These are phyloP conservation scores for Colletotrichum agaves DNA, from an alignment of 2,329 filamentous ascomycete species.

Conservation along the genomic window DNA sequence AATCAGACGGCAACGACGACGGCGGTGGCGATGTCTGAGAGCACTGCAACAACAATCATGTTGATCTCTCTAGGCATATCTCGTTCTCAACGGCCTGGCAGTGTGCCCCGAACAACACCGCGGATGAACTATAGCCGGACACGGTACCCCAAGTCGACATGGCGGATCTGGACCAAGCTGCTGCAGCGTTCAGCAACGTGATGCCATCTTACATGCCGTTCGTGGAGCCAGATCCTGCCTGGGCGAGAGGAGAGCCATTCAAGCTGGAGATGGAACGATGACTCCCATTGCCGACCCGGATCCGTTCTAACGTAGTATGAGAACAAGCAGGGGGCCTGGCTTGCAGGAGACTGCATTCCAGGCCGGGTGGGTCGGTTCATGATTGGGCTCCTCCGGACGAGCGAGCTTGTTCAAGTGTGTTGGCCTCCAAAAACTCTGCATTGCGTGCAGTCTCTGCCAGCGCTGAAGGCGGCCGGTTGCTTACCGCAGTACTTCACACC, in stretches of 20 bases:
- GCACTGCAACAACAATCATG: conserved; percentile 4
- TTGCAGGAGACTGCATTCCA: conserved; percentile 44
- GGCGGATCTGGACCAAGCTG: conserved; percentile 5
- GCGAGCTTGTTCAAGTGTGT: conserved; percentile 38
- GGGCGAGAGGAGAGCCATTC: conserved; percentile 4
- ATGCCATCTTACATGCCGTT: conserved; percentile 34
- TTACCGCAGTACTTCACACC: too few species aligned
- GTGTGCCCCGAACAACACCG: neutral
- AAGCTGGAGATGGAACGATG: conserved; percentile 34
- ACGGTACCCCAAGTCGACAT: conserved; percentile 1
- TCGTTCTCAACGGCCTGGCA: neutral
- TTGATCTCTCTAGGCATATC: neutral
- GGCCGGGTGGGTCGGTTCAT: conserved; percentile 40
- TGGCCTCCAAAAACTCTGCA: conserved; percentile 35
- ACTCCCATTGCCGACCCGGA: conserved; percentile 40
- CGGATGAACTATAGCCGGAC: neutral
- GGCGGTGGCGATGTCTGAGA: conserved; percentile 4
- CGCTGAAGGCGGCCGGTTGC: conserved; percentile 6
- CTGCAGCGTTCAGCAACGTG: conserved; percentile 23
- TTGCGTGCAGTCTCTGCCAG: conserved; percentile 25
- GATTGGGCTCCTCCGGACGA: conserved; percentile 37
- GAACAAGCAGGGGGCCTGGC: conserved; percentile 35
- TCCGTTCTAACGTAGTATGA: conserved; percentile 43
- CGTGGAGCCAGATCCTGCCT: conserved; percentile 4
- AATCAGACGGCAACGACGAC: neutral